Percentiles rank a stretch among this genome's conserved stretches.
phyloP scores from a whole-genome alignment of 495 filamentous ascomycete genomes.

The Echria macrotheca region DNA sequence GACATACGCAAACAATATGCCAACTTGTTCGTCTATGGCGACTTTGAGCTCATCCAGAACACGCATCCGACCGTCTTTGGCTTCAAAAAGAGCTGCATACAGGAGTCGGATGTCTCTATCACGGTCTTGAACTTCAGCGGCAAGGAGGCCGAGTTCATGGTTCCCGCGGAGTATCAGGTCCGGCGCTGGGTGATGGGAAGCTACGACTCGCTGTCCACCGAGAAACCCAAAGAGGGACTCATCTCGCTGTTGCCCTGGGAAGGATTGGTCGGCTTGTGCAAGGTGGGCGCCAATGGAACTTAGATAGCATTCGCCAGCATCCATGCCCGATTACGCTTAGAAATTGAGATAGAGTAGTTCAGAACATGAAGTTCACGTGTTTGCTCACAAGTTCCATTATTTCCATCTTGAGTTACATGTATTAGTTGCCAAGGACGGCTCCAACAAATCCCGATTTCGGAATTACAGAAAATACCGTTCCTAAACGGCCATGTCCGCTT shows the following conservation, averaged over 20 bases:
- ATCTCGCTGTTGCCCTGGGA: neutral
- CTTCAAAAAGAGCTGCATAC: neutral
- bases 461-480: too few species aligned
- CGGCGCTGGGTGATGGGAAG: neutral
- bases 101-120: neutral
- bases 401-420: too few species aligned
- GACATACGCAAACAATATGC: conserved; percentile 41
- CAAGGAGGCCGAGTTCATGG: neutral
- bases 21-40: conserved; percentile 57
- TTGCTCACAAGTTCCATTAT: too few species aligned
- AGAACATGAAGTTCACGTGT: too few species aligned
- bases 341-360: too few species aligned
- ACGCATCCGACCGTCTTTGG: neutral
- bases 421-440: too few species aligned
- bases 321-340: too few species aligned
- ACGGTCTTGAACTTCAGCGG: neutral
- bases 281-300: neutral
- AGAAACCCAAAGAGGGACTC: neutral
- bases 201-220: conserved; percentile 1
- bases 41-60: conserved; percentile 34
- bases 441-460: too few species aligned
- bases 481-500: too few species aligned
- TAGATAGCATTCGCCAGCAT: too few species aligned
- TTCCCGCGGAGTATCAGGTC: neutral
- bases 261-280: neutral